phyloP scores from a whole-genome alignment of 768 basidiomycete species.

The Porpolomopsis calyptriformis region DNA sequence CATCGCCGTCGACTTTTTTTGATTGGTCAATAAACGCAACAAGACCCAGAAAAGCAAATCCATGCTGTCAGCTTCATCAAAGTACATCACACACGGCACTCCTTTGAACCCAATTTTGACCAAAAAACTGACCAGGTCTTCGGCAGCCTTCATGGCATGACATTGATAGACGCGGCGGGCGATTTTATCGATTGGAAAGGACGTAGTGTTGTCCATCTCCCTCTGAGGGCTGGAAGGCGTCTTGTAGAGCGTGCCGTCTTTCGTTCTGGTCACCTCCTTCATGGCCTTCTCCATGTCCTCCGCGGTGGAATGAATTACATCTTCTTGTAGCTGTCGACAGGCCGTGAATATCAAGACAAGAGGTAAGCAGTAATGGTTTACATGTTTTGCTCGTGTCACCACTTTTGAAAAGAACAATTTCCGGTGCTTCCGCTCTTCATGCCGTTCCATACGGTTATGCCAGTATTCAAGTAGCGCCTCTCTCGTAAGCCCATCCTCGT shows the following conservation, averaged over 20 bases:
- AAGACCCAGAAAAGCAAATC: conserved; percentile 5
- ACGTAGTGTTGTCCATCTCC: not conserved
- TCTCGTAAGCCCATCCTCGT: not conserved
- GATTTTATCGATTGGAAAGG: too few relatives aligned
- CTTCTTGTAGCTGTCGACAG: not conserved
- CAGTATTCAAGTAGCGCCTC: conserved; percentile 7
- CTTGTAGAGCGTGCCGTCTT: too few relatives aligned
- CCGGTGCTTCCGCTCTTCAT: not conserved
- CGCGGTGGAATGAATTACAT: too few relatives aligned
- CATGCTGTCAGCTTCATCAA: conserved; percentile 12
- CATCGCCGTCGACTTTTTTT: conserved; percentile 5
- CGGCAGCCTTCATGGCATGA: not conserved
- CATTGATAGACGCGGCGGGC: not conserved
- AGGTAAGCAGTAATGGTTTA: not conserved
- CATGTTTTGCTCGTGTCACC: not conserved
- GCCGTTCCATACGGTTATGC: conserved; percentile 10
- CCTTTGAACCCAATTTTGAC: not conserved
- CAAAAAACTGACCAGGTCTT: not conserved
- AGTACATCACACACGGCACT: conserved; percentile 7
- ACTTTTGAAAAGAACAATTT: conserved; percentile 1
- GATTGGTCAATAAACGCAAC: conserved; percentile 8
- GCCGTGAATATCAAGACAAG: not conserved
- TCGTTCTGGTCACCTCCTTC: too few relatives aligned
- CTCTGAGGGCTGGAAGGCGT: too few relatives aligned
- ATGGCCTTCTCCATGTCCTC: too few relatives aligned